phyloP scores from a whole-genome alignment of 768 basidiomycete species.

The Pisolithus marmoratus region DNA sequence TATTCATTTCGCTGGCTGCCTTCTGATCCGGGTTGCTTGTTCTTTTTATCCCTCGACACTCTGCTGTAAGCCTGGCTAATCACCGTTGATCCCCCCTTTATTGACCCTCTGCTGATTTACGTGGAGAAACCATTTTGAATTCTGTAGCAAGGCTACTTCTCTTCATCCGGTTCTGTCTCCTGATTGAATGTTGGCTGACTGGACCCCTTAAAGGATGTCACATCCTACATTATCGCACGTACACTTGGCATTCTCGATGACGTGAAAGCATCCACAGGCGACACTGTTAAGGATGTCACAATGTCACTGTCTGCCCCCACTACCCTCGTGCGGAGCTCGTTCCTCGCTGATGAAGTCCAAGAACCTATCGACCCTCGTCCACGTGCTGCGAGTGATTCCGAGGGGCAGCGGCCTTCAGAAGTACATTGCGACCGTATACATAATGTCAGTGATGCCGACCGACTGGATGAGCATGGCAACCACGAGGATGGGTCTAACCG shows the following conservation, averaged over 20 bases:
- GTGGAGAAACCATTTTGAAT: background rate
- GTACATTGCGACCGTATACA: background rate
- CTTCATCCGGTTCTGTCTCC: background rate
- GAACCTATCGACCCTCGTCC: constrained; percentile 10
- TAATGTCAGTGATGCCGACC: no score
- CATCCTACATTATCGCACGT: constrained; percentile 77
- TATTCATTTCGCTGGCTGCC: constrained; percentile 12
- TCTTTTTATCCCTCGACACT: background rate
- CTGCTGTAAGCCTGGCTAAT: background rate
- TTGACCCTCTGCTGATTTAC: background rate
- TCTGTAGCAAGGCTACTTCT: background rate
- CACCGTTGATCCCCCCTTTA: constrained; percentile 4
- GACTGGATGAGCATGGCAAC: background rate
- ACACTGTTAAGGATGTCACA: constrained; percentile 25
- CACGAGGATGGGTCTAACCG: background rate
- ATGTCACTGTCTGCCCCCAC: constrained; percentile 1
- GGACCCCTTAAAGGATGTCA: constrained; percentile 51
- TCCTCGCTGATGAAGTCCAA: constrained; percentile 4
- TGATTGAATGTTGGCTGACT: background rate
- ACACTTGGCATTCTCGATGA: constrained; percentile 75
- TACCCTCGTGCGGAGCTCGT: constrained; percentile 4
- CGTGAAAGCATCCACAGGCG: constrained; percentile 68
- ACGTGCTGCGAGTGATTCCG: background rate
- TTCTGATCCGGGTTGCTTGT: constrained; percentile 1
- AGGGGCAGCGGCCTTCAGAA: background rate